Base-by-base conservation (phyloP, 495 filamentous ascomycete genomes). In the Diplogelasinospora grovesii region DNA sequence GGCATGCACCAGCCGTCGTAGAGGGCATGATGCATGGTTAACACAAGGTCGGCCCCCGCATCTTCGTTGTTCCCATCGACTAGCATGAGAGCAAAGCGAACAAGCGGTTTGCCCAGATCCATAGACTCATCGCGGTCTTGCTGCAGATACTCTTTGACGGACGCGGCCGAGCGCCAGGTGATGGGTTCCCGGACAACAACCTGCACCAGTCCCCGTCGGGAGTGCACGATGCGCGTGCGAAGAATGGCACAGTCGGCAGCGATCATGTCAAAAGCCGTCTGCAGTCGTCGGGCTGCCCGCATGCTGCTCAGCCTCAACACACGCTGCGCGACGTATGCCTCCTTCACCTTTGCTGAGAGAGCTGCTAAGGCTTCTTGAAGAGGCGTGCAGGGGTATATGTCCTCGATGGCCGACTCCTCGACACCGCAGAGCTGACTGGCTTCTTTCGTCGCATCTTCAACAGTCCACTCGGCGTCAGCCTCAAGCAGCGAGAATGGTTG, bases 351-450 rank as follows among this genome's bases (percentile, higher is more conserved):
- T 28, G 70, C 61, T 3, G 82, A 82, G 2, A 82, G 55, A 1
- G 77, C 75, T 56, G 85, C 64, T 13, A 86, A 66, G 2, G 79
- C 81, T 47, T 83, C 83, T 56, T 89, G 84, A 1, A 85, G 60
- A 8, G 83, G 71, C 4, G 77, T 83, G 63, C 81, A 85, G 5
- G 82, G 81, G 43, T 83, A 86, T 0, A 80, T 55, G 54, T 87
- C 79, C 27, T 75, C 68, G n/a, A 83, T 63, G 8, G 35, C 34
- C 6, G 53, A 47, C 2, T 35, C 32, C 3, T 53, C 53, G 4
- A 65, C 22, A 0, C 27, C 47, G 39, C 64, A 67, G 29, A 61
- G 37, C 14, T 23, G 29, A 14, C 56, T 55, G 14, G 52, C 55
- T 5, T 63, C 59, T 1, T 20, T 23, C 26, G 46, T 37, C 1